phyloP scores from a whole-genome alignment of 495 filamentous ascomycete genomes.

The Paragyromitra xinjiangensis region DNA sequence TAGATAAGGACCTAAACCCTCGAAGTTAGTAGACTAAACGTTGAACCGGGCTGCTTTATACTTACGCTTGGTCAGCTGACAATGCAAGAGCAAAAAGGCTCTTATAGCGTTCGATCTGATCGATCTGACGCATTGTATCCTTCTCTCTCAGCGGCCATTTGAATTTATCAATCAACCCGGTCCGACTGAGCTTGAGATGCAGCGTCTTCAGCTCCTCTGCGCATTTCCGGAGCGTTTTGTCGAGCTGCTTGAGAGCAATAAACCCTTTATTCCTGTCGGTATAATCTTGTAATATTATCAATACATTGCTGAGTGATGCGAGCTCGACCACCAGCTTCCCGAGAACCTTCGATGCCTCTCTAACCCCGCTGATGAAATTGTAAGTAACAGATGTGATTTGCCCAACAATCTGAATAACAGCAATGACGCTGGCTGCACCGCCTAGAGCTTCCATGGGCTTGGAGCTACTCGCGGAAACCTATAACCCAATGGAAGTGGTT shows the following conservation, averaged over 20 bases:
- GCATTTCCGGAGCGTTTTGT: constrained; percentile 3
- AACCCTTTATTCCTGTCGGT: not conserved
- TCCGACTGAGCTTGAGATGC: not conserved
- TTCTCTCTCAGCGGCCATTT: constrained; percentile 34
- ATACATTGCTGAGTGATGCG: constrained; percentile 2
- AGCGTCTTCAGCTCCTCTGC: not conserved
- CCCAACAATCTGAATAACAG: constrained; percentile 17
- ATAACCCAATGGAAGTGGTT: too few species aligned
- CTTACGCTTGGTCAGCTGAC: constrained; percentile 19
- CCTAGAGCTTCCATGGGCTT: not conserved
- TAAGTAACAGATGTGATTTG: constrained; percentile 1
- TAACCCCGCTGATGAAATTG: constrained; percentile 11
- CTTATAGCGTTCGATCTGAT: constrained; percentile 29
- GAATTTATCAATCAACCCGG: not conserved
- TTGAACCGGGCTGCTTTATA: not conserved
- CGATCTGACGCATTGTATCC: not conserved
- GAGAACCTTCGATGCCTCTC: constrained; percentile 13
- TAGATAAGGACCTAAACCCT: not conserved
- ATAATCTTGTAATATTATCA: constrained; percentile 14
- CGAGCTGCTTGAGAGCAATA: not conserved
- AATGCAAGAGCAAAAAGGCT: constrained; percentile 11
- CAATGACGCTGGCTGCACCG: constrained; percentile 19
- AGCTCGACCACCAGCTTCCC: constrained; percentile 16
- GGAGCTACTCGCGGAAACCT: too few species aligned
- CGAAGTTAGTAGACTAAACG: not conserved